These are phyloP conservation scores for Penicillium salamii DNA, from an alignment of 495 filamentous ascomycete genomes.

Conservation along the genomic window DNA sequence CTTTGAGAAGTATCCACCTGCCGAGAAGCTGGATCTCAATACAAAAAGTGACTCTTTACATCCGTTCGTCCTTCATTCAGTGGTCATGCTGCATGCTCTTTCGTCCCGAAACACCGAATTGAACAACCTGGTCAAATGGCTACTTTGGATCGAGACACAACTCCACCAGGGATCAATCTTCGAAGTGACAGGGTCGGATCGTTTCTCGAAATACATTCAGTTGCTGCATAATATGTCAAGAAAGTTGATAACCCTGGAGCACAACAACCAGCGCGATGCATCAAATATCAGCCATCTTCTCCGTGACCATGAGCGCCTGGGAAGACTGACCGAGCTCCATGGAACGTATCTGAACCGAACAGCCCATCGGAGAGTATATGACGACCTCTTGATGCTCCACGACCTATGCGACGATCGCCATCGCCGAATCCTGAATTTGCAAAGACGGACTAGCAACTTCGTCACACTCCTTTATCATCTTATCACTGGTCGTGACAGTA, in stretches of 20 bases:
- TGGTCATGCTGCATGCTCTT: not conserved
- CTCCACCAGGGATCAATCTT: conserved; percentile 18
- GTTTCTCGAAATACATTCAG: conserved; percentile 16
- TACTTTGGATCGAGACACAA: conserved; percentile 21
- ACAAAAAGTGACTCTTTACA: too few relatives aligned
- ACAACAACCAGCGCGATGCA: conserved; percentile 13
- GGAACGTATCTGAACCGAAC: not conserved
- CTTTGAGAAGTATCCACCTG: too few relatives aligned
- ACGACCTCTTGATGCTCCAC: conserved; percentile 9
- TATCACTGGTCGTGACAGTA: conserved; percentile 20
- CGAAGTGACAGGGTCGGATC: conserved; percentile 14
- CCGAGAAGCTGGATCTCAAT: too few relatives aligned
- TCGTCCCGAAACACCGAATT: conserved; percentile 11
- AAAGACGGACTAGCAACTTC: conserved; percentile 13
- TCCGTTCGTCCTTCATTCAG: too few relatives aligned
- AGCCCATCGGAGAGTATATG: conserved; percentile 8
- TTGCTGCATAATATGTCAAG: conserved; percentile 15
- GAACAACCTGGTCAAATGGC: conserved; percentile 12
- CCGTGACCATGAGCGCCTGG: conserved; percentile 8
- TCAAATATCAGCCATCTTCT: conserved; percentile 12
- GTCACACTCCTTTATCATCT: conserved; percentile 20
- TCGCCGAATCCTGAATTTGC: conserved; percentile 12
- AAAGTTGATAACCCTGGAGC: conserved; percentile 17
- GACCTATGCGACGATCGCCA: conserved; percentile 14
- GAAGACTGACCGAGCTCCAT: conserved; percentile 4